Evolutionary conservation across 1,284 basidiomycete species (phyloP).

Genomic region (Moesziomyces globuligerus): DNA sequence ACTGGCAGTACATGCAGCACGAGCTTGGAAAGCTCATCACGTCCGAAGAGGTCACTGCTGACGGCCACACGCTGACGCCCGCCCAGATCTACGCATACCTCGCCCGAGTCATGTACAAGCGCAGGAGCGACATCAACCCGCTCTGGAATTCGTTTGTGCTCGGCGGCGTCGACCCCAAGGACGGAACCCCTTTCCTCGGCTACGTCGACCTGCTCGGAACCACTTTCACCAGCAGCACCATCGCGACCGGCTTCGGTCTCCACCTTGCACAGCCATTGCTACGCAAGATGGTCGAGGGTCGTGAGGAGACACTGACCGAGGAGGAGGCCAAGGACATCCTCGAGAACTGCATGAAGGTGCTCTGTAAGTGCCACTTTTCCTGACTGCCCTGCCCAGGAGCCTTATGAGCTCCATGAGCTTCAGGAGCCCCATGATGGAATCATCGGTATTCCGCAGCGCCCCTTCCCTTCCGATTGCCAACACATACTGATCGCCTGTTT

Average conservation of each 20-base stretch:
- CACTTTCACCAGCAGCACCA: constrained; percentile 91
- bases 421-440: no score
- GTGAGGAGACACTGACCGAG: constrained; percentile 78
- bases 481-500: no score
- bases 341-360: constrained; percentile 87
- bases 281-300: constrained; percentile 86
- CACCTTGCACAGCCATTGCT: constrained; percentile 93
- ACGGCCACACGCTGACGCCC: constrained; percentile 86
- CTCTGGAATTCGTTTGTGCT: constrained; percentile 95
- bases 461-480: no score
- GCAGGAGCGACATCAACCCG: constrained; percentile 88
- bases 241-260: constrained; percentile 95
- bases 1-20: constrained; percentile 92
- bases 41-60: constrained; percentile 81
- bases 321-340: constrained; percentile 83
- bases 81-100: constrained; percentile 93
- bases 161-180: constrained; percentile 70
- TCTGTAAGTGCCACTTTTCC: no score
- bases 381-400: no score
- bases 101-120: constrained; percentile 87
- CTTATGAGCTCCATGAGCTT: no score
- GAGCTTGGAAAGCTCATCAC: constrained; percentile 67
- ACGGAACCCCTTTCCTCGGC: constrained; percentile 71
- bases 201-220: constrained; percentile 97
- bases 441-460: no score